These are phyloP conservation scores for Angophora floribunda DNA, from an alignment of 345 rosid species.

Conservation along the genomic window DNA sequence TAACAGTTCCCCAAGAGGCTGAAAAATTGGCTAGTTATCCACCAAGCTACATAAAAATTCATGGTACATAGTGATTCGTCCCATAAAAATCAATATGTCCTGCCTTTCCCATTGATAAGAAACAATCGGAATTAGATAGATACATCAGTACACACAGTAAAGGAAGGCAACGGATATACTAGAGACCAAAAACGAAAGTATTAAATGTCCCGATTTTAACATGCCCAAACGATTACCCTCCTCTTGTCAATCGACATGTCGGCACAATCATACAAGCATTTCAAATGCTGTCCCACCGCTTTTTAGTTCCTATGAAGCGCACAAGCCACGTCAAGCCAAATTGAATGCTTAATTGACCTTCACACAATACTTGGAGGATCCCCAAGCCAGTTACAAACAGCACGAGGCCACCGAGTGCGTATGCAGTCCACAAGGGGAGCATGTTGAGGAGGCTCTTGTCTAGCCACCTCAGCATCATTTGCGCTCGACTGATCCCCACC, in stretches of 20 bases:
- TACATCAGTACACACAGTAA: background rate
- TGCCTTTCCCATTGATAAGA: background rate
- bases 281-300: background rate
- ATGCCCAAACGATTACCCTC: background rate
- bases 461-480: constrained; percentile 49
- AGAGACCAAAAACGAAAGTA: background rate
- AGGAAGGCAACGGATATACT: background rate
- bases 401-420: constrained; percentile 92
- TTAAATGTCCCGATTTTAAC: background rate
- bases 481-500: constrained; percentile 13
- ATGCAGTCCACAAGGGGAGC: constrained; percentile 94
- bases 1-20: background rate
- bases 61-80: background rate
- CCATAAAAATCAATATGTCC: background rate
- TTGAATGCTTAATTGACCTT: background rate
- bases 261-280: background rate
- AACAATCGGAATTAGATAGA: background rate
- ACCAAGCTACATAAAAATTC: background rate
- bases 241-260: background rate
- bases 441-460: constrained; percentile 73
- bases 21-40: background rate
- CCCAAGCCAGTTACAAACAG: constrained; percentile 83
- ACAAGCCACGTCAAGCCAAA: background rate
- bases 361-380: constrained; percentile 97
- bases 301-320: background rate